Percentiles rank a stretch among this genome's conserved stretches.
Conservation (phyloP, 768 basidiomycete genomes). For the Mycena venus region DNA sequence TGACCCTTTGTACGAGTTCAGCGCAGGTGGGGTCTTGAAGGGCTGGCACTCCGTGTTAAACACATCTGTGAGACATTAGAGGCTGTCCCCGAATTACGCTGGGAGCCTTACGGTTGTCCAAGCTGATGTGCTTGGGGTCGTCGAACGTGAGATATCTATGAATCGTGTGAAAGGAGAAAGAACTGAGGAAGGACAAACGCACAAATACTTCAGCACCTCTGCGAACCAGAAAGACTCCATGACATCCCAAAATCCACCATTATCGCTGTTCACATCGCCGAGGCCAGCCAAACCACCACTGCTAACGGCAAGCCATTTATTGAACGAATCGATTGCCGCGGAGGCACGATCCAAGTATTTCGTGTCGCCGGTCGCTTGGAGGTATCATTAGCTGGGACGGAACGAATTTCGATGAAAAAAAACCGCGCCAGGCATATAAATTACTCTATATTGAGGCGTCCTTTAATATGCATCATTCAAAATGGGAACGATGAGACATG, state of each 20-base stretch:
- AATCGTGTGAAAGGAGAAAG: no score
- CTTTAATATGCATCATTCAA: no score
- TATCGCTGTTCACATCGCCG: slow-evolving; percentile 64
- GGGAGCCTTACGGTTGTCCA: slow-evolving; percentile 58
- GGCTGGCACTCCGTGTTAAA: slow-evolving; percentile 68
- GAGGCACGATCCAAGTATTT: slow-evolving; percentile 79
- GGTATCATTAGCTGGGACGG: no score
- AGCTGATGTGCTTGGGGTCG: slow-evolving; percentile 58
- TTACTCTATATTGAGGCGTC: no score
- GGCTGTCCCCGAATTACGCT: background rate
- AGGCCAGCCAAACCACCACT: slow-evolving; percentile 70
- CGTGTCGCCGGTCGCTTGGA: slow-evolving; percentile 70
- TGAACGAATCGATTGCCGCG: slow-evolving; percentile 70
- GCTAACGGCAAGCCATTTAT: slow-evolving; percentile 59
- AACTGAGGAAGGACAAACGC: background rate
- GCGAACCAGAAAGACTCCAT: slow-evolving; percentile 78
- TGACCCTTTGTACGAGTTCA: slow-evolving; percentile 17
- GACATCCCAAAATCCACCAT: slow-evolving; percentile 64
- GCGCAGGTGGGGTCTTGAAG: slow-evolving; percentile 56
- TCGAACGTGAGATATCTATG: slow-evolving; percentile 45
- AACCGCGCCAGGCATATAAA: no score
- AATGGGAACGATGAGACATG: no score
- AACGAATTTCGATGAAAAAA: no score
- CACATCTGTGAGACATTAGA: slow-evolving; percentile 43
- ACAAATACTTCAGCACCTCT: slow-evolving; percentile 73